phyloP scores from a whole-genome alignment of 192 early-diverging fungal species.

The Coemansia sp. region DNA sequence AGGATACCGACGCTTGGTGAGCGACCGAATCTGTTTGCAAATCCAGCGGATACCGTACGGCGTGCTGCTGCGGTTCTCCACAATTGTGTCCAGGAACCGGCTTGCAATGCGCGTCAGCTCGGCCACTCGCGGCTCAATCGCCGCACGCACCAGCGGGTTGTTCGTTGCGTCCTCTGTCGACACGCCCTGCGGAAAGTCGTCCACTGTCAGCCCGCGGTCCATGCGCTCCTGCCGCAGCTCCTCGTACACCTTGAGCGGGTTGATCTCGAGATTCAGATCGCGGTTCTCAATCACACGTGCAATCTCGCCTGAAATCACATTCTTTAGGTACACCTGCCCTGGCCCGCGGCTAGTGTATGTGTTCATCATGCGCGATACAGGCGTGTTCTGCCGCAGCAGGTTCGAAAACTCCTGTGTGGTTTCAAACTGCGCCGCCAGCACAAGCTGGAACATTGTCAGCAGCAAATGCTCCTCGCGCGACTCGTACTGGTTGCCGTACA shows the following conservation, averaged over 20 bases:
- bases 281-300: slow-evolving; percentile 75
- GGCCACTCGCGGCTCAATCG: slow-evolving; percentile 76
- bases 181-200: slow-evolving; percentile 70
- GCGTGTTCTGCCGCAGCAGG: slow-evolving; percentile 90
- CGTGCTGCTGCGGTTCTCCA: slow-evolving; percentile 75
- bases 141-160: slow-evolving; percentile 80
- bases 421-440: slow-evolving; percentile 90
- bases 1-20: slow-evolving; percentile 92
- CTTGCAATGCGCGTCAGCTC: slow-evolving; percentile 87
- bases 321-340: slow-evolving; percentile 90
- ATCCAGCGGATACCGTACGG: slow-evolving; percentile 98
- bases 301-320: slow-evolving; percentile 78
- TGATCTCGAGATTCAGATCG: slow-evolving; percentile 89
- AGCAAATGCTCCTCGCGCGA: slow-evolving; percentile 92
- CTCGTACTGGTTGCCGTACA: slow-evolving; percentile 97
- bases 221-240: slow-evolving; percentile 45
- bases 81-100: slow-evolving; percentile 83
- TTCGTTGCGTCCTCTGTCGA: slow-evolving; percentile 77
- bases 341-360: slow-evolving; percentile 92
- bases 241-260: slow-evolving; percentile 81
- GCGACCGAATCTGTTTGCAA: slow-evolving; percentile 92
- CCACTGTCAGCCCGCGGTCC: slow-evolving; percentile 30
- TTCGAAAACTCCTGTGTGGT: slow-evolving; percentile 85
- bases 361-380: slow-evolving; percentile 97
- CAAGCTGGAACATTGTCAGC: slow-evolving; percentile 95